Evolutionary conservation across 352 stramenopile species (phyloP).

Genomic region (Phytophthora cryptogea): DNA sequence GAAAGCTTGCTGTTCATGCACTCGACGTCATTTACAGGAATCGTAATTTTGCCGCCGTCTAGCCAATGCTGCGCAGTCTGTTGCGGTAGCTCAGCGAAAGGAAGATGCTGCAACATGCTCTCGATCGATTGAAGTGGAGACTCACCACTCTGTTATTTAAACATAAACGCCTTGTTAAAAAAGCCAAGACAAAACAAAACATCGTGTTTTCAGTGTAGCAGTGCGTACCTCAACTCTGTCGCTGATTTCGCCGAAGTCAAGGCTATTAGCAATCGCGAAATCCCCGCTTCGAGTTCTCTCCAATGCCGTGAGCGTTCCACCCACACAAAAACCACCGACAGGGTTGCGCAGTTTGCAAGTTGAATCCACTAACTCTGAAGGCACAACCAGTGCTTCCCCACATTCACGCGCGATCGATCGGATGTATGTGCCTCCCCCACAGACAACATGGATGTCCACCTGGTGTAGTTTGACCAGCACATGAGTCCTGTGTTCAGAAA

Average conservation of each 20-base stretch:
- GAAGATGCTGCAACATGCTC: slow-evolving; percentile 57
- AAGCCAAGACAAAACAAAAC: neutral
- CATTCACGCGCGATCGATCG: slow-evolving; percentile 87
- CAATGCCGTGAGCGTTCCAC: slow-evolving; percentile 68
- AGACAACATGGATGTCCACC: slow-evolving; percentile 59
- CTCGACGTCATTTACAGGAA: slow-evolving; percentile 39
- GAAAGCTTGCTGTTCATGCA: slow-evolving; percentile 26
- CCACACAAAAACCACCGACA: slow-evolving; percentile 47
- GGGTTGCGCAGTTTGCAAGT: slow-evolving; percentile 35
- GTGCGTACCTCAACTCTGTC: slow-evolving; percentile 39
- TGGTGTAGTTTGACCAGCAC: slow-evolving; percentile 22
- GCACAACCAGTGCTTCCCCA: slow-evolving; percentile 63
- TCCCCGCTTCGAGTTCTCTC: slow-evolving; percentile 66
- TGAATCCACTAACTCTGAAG: slow-evolving; percentile 24
- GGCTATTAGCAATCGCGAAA: slow-evolving; percentile 57
- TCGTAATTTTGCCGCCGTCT: slow-evolving; percentile 45
- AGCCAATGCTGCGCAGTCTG: slow-evolving; percentile 48
- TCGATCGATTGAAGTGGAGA: slow-evolving; percentile 62
- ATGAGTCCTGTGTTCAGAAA: slow-evolving; percentile 4
- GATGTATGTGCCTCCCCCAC: slow-evolving; percentile 84
- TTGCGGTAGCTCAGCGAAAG: slow-evolving; percentile 41
- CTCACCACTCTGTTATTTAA: slow-evolving; percentile 33
- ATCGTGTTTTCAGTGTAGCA: neutral
- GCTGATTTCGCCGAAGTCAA: slow-evolving; percentile 62
- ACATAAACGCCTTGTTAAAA: slow-evolving; percentile 3